These are phyloP conservation scores for Venturiaceae sp. DNA, from an alignment of 2,329 filamentous ascomycete genomes.

Conservation along the genomic window DNA sequence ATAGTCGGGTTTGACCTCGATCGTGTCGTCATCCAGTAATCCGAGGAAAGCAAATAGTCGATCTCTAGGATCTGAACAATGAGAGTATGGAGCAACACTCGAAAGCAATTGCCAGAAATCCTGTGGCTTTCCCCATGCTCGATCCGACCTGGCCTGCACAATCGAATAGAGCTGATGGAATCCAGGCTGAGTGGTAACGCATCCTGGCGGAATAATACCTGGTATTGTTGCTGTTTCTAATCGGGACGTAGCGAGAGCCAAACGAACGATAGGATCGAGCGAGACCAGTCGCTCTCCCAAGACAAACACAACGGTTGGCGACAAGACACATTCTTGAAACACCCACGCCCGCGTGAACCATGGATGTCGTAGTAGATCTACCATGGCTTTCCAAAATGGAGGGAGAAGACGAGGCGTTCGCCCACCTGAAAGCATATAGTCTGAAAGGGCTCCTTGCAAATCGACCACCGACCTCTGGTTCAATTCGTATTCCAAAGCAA, in stretches of 20 bases:
- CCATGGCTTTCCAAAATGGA: slow-evolving; percentile 4
- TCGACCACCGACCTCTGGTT: slow-evolving; percentile 4
- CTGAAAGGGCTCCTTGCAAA: neutral
- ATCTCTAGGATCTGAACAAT: slow-evolving; percentile 1
- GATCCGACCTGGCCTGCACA: slow-evolving; percentile 1
- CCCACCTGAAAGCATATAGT: neutral
- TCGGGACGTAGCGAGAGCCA: slow-evolving; percentile 5
- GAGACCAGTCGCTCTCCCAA: slow-evolving; percentile 4
- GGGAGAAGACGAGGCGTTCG: neutral
- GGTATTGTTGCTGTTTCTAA: slow-evolving; percentile 2
- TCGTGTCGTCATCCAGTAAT: neutral
- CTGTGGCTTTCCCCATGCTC: slow-evolving; percentile 1
- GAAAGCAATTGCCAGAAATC: slow-evolving; percentile 4
- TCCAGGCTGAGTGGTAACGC: slow-evolving; percentile 2
- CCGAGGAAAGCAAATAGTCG: slow-evolving; percentile 2
- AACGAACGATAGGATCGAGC: neutral
- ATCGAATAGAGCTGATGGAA: slow-evolving; percentile 7
- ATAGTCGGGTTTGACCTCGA: slow-evolving; percentile 3
- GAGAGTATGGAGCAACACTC: neutral
- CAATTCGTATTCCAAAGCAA: slow-evolving; percentile 1
- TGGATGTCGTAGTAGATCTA: slow-evolving; percentile 1
- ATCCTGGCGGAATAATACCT: neutral
- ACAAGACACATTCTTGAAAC: slow-evolving; percentile 21
- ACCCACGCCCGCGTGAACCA: slow-evolving; percentile 20
- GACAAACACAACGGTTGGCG: slow-evolving; percentile 7